Base-by-base conservation (phyloP, 2,329 filamentous ascomycete genomes). In the Ophiostoma angusticollis region DNA sequence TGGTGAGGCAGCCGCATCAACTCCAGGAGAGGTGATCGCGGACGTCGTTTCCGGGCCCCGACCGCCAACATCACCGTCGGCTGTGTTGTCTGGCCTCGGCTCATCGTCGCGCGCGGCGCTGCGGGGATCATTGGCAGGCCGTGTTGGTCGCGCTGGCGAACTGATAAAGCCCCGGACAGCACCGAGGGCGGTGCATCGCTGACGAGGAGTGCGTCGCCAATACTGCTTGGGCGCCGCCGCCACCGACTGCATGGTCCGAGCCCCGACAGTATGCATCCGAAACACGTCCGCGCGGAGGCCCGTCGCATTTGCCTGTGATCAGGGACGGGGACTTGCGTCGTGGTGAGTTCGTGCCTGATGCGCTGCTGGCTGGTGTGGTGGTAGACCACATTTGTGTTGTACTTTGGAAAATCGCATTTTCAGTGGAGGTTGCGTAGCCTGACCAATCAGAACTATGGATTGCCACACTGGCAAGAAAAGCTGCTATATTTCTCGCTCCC, bases 191-290 rank as follows among this genome's bases (percentile, higher is more conserved):
- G 31, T 9, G 35, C 30, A 7, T 17, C 24, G 17, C 17, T 5
- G 29, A 23, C 28, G n/a, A 41, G n/a, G n/a, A n/a, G n/a, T 11
- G 25, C 33, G 31, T 12, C 27, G 31, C n/a, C 35, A 27, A 11
- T 29, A 36, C 31, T 9, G 42, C 30, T 27, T 29, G 9, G 42
- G 23, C 17, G 32, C 39, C 17, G 39, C 29, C 31, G 42, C 40
- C 34, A 33, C 46, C 41, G 44, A 39, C 35, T 42, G 47, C 42
- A 51, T 48, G 47, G 47, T 51, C 38, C 46, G 46, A 31, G 44
- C 44, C 50, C 50, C 44, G 43, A 45, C 44, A 32, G 37, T 34
- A 50, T 52, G 47, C 52, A 54, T 54, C 49, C 48, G 48, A 39
- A 48, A 35, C 28, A 18, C 31, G 28, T 30, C 3, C 33, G 21